Conservation (phyloP, 495 filamentous ascomycete genomes). For the Xylaria flabelliformis region DNA sequence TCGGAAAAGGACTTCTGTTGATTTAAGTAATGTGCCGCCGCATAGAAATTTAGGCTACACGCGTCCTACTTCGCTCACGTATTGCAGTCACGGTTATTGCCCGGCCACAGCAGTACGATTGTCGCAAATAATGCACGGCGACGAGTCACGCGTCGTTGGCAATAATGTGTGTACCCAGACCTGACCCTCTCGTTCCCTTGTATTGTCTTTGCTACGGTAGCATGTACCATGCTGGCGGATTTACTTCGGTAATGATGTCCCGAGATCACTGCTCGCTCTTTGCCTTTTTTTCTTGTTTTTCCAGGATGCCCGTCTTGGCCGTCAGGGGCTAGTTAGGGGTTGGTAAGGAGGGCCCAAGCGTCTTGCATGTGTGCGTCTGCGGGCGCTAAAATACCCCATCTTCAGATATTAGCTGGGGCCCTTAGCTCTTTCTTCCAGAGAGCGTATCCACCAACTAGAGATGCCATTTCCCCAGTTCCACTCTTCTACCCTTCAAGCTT, state of each 20-base stretch:
- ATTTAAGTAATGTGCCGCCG: constrained; percentile 3
- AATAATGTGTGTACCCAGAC: background rate
- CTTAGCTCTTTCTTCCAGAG: constrained; percentile 18
- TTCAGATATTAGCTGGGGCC: constrained; percentile 23
- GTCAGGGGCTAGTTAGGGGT: background rate
- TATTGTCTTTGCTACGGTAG: background rate
- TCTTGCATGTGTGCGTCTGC: constrained; percentile 24
- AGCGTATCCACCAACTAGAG: constrained; percentile 25
- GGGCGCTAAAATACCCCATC: constrained; percentile 25
- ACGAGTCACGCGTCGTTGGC: constrained; percentile 11
- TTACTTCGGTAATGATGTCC: constrained; percentile 25
- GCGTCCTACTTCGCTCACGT: constrained; percentile 1
- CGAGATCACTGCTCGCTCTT: constrained; percentile 10
- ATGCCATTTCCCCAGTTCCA: constrained; percentile 28
- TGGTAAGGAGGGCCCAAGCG: constrained; percentile 24
- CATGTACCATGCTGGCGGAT: constrained; percentile 15
- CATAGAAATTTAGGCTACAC: background rate
- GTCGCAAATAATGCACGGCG: background rate
- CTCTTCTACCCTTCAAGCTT: constrained; percentile 22
- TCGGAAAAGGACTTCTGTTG: background rate
- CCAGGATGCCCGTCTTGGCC: background rate
- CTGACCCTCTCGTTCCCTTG: background rate
- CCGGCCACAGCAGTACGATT: background rate
- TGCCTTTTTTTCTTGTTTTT: background rate
- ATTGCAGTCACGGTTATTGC: background rate